phyloP scores from a whole-genome alignment of 768 basidiomycete genomes.

The Pholiota molesta region DNA sequence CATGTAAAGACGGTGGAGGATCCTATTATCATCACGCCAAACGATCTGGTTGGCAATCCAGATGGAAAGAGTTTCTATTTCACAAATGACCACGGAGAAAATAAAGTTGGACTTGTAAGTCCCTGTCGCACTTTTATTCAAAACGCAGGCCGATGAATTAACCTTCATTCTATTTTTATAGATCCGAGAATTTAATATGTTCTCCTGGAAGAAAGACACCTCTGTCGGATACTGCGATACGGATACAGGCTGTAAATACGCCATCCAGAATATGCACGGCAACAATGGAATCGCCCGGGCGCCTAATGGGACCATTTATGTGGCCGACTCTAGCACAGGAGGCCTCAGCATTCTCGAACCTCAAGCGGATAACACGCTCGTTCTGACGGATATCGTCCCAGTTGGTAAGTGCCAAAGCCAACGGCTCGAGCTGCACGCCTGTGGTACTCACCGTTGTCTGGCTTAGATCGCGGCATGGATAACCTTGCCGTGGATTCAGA shows the following conservation, averaged over 20 bases:
- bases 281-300: slow-evolving; percentile 67
- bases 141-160: neutral
- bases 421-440: neutral
- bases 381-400: slow-evolving; percentile 52
- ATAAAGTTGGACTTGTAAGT: slow-evolving; percentile 62
- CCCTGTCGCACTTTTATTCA: neutral
- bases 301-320: slow-evolving; percentile 66
- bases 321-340: slow-evolving; percentile 48
- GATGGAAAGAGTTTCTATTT: slow-evolving; percentile 70
- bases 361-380: slow-evolving; percentile 60
- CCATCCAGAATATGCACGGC: slow-evolving; percentile 48
- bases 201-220: slow-evolving; percentile 37
- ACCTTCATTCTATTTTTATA: slow-evolving; percentile 10
- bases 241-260: slow-evolving; percentile 62
- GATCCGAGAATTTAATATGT: slow-evolving; percentile 31
- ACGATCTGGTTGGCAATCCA: slow-evolving; percentile 68
- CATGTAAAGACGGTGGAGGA: slow-evolving; percentile 64
- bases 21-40: slow-evolving; percentile 62
- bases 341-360: slow-evolving; percentile 56
- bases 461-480: slow-evolving; percentile 54
- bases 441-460: neutral
- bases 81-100: slow-evolving; percentile 66
- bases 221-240: slow-evolving; percentile 70
- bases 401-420: slow-evolving; percentile 42
- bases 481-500: slow-evolving; percentile 63